phyloP scores from a whole-genome alignment of 1,284 basidiomycete species.

The Cryptococcus floricola region DNA sequence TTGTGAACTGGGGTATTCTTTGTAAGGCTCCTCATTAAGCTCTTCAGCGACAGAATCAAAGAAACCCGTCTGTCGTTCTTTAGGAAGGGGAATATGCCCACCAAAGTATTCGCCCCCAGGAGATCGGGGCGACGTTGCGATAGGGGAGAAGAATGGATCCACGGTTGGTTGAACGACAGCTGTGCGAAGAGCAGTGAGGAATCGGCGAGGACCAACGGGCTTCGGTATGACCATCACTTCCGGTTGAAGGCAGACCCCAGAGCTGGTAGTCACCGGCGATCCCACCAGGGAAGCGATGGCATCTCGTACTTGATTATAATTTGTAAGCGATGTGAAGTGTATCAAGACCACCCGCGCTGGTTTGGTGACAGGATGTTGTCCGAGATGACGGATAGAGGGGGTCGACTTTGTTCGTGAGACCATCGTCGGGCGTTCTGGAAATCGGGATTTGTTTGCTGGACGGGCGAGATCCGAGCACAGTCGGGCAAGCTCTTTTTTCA shows the following conservation, averaged over 20 bases:
- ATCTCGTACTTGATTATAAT: constrained; percentile 83
- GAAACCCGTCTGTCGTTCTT: constrained; percentile 27
- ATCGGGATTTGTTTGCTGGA: constrained; percentile 44
- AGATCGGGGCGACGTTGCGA: constrained; percentile 80
- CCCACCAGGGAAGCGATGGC: constrained; percentile 67
- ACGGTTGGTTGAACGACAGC: constrained; percentile 76
- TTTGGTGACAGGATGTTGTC: too few relatives aligned
- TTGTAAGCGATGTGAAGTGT: constrained; percentile 83
- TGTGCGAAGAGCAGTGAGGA: constrained; percentile 83
- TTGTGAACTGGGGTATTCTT: neutral
- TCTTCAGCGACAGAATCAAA: constrained; percentile 39
- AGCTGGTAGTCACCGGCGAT: constrained; percentile 21
- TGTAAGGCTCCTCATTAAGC: constrained; percentile 5
- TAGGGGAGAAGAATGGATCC: constrained; percentile 84
- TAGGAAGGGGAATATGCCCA: constrained; percentile 24
- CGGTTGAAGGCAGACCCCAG: constrained; percentile 51
- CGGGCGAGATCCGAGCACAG: constrained; percentile 59
- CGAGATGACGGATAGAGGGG: constrained; percentile 59
- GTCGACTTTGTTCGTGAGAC: constrained; percentile 68
- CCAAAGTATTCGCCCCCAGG: constrained; percentile 51
- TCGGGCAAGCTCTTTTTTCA: constrained; percentile 66
- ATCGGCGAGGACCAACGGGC: constrained; percentile 84
- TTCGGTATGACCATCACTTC: constrained; percentile 94
- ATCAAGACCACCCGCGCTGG: constrained; percentile 57
- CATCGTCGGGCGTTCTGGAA: constrained; percentile 69